Evolutionary conservation across 495 filamentous ascomycete genomes (phyloP).

Genomic region (Aspergillus kassunensis): DNA sequence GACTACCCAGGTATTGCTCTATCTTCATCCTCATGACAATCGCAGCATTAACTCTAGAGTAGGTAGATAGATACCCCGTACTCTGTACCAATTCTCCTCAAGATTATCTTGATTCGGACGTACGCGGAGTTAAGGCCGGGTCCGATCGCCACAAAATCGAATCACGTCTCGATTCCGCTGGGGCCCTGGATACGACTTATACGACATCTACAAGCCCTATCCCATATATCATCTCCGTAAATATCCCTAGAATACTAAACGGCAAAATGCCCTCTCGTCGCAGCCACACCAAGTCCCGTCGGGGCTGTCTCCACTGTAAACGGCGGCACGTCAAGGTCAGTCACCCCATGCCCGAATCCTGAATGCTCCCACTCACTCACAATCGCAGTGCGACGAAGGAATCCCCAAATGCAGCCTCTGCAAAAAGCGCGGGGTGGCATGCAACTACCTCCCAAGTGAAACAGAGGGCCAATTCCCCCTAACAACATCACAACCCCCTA

Average conservation of each 20-base stretch:
- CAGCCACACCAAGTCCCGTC: slow-evolving; percentile 28
- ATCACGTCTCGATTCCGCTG: background rate
- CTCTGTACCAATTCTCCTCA: too few relatives aligned
- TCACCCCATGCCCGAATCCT: too few relatives aligned
- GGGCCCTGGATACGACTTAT: slow-evolving; percentile 8
- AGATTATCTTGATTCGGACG: too few relatives aligned
- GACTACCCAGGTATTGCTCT: too few relatives aligned
- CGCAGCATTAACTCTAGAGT: too few relatives aligned
- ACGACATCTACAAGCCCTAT: too few relatives aligned
- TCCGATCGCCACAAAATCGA: background rate
- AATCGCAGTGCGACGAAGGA: slow-evolving; percentile 34
- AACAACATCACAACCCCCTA: background rate
- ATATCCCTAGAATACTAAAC: too few relatives aligned
- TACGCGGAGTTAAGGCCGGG: background rate
- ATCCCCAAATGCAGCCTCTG: slow-evolving; percentile 34
- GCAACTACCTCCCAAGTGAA: slow-evolving; percentile 33
- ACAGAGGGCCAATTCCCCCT: slow-evolving; percentile 25
- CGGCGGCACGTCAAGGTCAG: slow-evolving; percentile 25
- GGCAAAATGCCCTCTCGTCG: slow-evolving; percentile 29
- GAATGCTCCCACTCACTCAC: background rate
- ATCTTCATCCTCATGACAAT: too few relatives aligned
- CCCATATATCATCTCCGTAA: too few relatives aligned
- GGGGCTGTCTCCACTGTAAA: slow-evolving; percentile 26
- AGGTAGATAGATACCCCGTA: too few relatives aligned
- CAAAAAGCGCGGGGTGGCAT: slow-evolving; percentile 33